Conservation (phyloP, 495 filamentous ascomycete genomes). For the Tricharina praecox region DNA sequence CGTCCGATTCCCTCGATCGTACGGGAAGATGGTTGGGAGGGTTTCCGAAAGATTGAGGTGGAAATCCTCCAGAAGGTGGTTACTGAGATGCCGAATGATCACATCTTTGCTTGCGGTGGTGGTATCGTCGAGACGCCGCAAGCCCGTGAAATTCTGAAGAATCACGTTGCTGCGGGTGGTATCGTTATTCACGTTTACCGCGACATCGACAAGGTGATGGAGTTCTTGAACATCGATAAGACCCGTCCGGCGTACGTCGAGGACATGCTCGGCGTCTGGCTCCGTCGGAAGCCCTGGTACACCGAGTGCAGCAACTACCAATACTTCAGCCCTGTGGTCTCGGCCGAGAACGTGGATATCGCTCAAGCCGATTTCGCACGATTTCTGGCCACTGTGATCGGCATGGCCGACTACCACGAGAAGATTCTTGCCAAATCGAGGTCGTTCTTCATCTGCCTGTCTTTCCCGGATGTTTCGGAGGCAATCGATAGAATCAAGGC, state of each 20-base stretch:
- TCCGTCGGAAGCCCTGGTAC: constrained; percentile 82
- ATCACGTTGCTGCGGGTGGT: constrained; percentile 66
- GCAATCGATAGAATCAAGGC: constrained; percentile 44
- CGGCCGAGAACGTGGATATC: constrained; percentile 34
- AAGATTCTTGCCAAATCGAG: constrained; percentile 51
- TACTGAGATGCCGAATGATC: constrained; percentile 51
- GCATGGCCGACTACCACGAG: constrained; percentile 46
- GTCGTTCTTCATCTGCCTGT: constrained; percentile 86
- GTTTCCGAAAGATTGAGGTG: constrained; percentile 69
- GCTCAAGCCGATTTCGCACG: constrained; percentile 62
- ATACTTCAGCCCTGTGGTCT: constrained; percentile 53
- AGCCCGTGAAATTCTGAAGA: constrained; percentile 55
- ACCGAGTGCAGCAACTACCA: constrained; percentile 88
- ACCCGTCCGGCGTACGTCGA: constrained; percentile 85
- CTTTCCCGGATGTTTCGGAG: constrained; percentile 52
- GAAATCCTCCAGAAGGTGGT: constrained; percentile 53
- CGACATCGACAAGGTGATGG: constrained; percentile 74
- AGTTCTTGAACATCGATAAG: constrained; percentile 78
- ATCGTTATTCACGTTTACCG: constrained; percentile 77
- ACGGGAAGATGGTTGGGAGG: constrained; percentile 63
- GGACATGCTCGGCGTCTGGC: constrained; percentile 82
- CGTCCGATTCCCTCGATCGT: constrained; percentile 77
- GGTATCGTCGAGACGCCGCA: constrained; percentile 79
- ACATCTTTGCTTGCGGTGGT: constrained; percentile 87
- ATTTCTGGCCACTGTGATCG: constrained; percentile 59